These are phyloP conservation scores for Calocybe gambosa DNA, from an alignment of 1,284 basidiomycete genomes.

Conservation along the genomic window DNA sequence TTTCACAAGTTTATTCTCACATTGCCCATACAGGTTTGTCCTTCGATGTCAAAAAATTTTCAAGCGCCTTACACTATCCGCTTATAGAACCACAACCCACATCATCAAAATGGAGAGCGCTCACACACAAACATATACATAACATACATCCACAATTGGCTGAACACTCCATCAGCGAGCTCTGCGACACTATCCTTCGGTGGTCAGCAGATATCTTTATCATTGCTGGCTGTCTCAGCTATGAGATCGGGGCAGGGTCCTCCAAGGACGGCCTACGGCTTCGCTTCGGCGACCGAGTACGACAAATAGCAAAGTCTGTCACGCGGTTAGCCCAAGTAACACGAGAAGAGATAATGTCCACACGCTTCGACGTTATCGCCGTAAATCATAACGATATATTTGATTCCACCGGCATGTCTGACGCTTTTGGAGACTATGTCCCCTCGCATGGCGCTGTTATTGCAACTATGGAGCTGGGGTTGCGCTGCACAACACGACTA, in stretches of 20 bases:
- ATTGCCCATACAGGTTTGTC: constrained; percentile 56
- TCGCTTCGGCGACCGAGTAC: constrained; percentile 53
- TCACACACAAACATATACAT: constrained; percentile 63
- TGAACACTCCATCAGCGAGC: constrained; percentile 58
- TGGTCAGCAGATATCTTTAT: constrained; percentile 64
- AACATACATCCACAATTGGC: constrained; percentile 58
- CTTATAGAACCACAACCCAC: constrained; percentile 64
- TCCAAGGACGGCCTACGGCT: constrained; percentile 39
- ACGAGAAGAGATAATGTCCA: constrained; percentile 66
- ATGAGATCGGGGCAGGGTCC: constrained; percentile 30
- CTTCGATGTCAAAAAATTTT: not conserved
- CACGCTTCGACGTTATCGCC: constrained; percentile 61
- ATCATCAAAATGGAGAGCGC: constrained; percentile 66
- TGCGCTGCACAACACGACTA: constrained; percentile 55
- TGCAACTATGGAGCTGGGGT: constrained; percentile 64
- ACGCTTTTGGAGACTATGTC: constrained; percentile 62
- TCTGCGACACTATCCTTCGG: constrained; percentile 63
- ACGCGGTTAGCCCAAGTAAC: constrained; percentile 54
- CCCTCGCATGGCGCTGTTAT: constrained; percentile 44
- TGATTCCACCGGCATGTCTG: constrained; percentile 50
- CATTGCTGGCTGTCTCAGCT: constrained; percentile 47
- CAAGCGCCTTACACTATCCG: constrained; percentile 8
- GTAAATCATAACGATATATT: constrained; percentile 47
- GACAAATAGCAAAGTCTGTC: constrained; percentile 55
- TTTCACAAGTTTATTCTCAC: constrained; percentile 59